Base-by-base conservation (phyloP, 108 stramenopile genomes). In the Mayamaea pseudoterrestris region DNA sequence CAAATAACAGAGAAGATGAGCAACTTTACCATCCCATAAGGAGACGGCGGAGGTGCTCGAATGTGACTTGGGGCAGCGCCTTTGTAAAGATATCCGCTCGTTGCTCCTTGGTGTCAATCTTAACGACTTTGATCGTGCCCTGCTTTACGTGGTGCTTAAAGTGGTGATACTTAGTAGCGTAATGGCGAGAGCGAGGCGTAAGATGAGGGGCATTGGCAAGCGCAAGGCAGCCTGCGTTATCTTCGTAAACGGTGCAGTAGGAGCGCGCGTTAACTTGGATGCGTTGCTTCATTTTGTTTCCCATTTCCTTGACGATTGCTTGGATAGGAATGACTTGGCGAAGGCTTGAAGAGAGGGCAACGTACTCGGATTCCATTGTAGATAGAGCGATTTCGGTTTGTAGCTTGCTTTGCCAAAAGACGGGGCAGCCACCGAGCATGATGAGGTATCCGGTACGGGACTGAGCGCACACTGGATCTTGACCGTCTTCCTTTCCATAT, bases 1-100 rank as follows among this genome's bases (percentile, higher is more conserved):
- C n/a, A n/a, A n/a, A n/a, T n/a, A n/a, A n/a, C n/a, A n/a, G n/a
- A n/a, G n/a, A n/a, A n/a, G n/a, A n/a, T n/a, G n/a, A n/a, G n/a
- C n/a, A n/a, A n/a, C n/a, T n/a, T n/a, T n/a, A n/a, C n/a, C n/a
- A n/a, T n/a, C n/a, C n/a, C n/a, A n/a, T n/a, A n/a, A n/a, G n/a
- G n/a, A n/a, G n/a, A n/a, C n/a, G n/a, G n/a, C n/a, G n/a, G n/a
- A n/a, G n/a, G n/a, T n/a, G n/a, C n/a, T n/a, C n/a, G n/a, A n/a
- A n/a, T n/a, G n/a, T n/a, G n/a, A n/a, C n/a, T n/a, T n/a, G n/a
- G 1, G 45, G 45, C 1, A 62, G 44, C 7, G 62, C 58, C 27
- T 69, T 69, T 3, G 68, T 69, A 5, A 60, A 42, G 18, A 63
- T 53, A 36, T 69, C 68, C 7, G 63, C 68, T 3, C 30, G 8